Conservation (phyloP, 306 rosid species). For the Inga oerstediana region DNA sequence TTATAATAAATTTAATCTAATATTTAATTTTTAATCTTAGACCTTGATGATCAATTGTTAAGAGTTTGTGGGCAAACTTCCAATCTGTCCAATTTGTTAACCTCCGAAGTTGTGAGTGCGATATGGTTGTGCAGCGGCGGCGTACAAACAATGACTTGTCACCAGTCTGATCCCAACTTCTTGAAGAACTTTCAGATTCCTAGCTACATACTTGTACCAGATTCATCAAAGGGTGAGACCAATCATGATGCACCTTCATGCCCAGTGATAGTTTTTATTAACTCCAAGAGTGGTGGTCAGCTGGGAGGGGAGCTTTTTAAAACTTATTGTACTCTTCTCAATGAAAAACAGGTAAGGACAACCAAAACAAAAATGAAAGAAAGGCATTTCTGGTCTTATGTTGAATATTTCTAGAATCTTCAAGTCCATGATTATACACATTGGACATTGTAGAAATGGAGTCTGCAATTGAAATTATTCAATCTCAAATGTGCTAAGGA, state of each 20-base stretch:
- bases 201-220: constrained; percentile 60
- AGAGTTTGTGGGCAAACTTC: not conserved
- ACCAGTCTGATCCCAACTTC: constrained; percentile 27
- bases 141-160: constrained; percentile 48
- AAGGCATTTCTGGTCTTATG: not conserved
- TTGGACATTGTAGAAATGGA: not conserved
- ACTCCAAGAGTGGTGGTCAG: constrained; percentile 97
- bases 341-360: constrained; percentile 59
- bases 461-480: not conserved
- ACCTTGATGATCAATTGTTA: not conserved
- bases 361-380: not conserved
- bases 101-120: not conserved
- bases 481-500: not conserved
- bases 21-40: not conserved
- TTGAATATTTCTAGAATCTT: not conserved
- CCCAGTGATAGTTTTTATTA: constrained; percentile 82
- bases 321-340: constrained; percentile 65
- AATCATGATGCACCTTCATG: constrained; percentile 44
- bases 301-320: constrained; percentile 82
- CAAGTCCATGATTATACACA: not conserved
- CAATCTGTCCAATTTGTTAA: not conserved
- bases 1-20: no score
- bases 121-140: constrained; percentile 35
- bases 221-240: constrained; percentile 38
- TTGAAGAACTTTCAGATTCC: constrained; percentile 70